A percentile compares a stretch with the other conserved stretches of the same genome.
These are phyloP conservation scores for Backusella parvicylindrica DNA, from an alignment of 192 early-diverging fungal genomes.

Conservation along the genomic window DNA sequence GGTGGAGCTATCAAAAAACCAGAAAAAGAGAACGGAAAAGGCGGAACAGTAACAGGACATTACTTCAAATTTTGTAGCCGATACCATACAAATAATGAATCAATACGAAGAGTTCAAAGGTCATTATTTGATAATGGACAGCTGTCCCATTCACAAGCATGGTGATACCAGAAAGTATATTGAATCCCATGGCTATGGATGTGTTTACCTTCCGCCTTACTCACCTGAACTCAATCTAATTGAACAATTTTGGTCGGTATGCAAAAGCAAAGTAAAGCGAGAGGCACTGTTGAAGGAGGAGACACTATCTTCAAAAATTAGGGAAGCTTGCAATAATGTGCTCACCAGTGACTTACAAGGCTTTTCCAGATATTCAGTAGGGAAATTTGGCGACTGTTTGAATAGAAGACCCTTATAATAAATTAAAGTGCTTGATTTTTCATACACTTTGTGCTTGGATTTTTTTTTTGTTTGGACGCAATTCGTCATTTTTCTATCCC, in stretches of 20 bases:
- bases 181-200: too few species aligned
- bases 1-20: not conserved
- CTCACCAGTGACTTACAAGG: slow-evolving; percentile 1
- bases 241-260: slow-evolving; percentile 24
- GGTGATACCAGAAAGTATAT: not conserved
- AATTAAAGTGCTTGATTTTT: not conserved
- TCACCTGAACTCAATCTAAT: slow-evolving; percentile 23
- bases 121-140: slow-evolving; percentile 29
- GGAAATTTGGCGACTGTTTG: slow-evolving; percentile 9
- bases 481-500: too few species aligned
- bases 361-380: not conserved
- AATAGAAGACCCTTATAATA: not conserved
- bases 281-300: not conserved
- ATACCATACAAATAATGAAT: too few species aligned
- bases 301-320: not conserved
- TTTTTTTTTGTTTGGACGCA: not conserved
- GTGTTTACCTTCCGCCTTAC: slow-evolving; percentile 17
- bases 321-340: slow-evolving; percentile 1
- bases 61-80: not conserved
- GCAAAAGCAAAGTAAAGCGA: too few species aligned
- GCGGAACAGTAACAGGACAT: not conserved
- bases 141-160: slow-evolving; percentile 8
- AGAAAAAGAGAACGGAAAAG: not conserved
- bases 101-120: too few species aligned
- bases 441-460: not conserved